A percentile compares a stretch with the other conserved stretches of the same genome.
Conservation (phyloP, 495 filamentous ascomycete species). For the Penicillium salamii region DNA sequence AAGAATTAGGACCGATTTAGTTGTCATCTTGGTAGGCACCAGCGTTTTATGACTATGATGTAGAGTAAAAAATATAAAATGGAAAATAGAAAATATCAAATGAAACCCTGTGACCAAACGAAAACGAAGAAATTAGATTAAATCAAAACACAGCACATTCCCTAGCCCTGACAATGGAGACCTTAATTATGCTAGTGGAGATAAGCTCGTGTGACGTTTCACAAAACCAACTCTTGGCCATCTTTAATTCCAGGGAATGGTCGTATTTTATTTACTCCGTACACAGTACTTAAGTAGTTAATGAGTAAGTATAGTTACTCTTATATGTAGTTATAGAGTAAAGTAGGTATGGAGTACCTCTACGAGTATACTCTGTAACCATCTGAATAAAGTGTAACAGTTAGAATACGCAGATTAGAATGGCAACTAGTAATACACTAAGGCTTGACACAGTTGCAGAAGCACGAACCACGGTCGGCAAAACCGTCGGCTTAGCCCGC, state of each 20-base stretch:
- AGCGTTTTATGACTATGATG: slow-evolving; percentile 1
- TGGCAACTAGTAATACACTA: not conserved
- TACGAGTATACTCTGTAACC: no score
- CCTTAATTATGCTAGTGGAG: slow-evolving; percentile 43
- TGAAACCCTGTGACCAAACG: not conserved
- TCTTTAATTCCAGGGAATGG: slow-evolving; percentile 25
- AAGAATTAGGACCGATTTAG: not conserved
- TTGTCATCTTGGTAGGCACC: slow-evolving; percentile 1
- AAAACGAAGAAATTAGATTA: not conserved
- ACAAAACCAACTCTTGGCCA: slow-evolving; percentile 32
- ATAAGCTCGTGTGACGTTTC: slow-evolving; percentile 48
- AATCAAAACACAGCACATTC: slow-evolving; percentile 11
- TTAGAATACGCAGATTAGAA: not conserved
- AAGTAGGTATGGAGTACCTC: no score
- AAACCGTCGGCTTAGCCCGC: slow-evolving; percentile 28
- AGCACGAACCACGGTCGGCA: slow-evolving; percentile 23
- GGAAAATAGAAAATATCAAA: not conserved
- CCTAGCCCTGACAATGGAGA: slow-evolving; percentile 18
- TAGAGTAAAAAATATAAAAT: not conserved
- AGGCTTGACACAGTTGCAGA: slow-evolving; percentile 6
- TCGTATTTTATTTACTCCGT: no score
- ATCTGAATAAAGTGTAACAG: no score
- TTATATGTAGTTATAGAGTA: no score
- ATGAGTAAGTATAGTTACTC: no score
- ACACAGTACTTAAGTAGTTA: no score